phyloP scores from a whole-genome alignment of 768 basidiomycete species.

The Auricularia auricula-judae region DNA sequence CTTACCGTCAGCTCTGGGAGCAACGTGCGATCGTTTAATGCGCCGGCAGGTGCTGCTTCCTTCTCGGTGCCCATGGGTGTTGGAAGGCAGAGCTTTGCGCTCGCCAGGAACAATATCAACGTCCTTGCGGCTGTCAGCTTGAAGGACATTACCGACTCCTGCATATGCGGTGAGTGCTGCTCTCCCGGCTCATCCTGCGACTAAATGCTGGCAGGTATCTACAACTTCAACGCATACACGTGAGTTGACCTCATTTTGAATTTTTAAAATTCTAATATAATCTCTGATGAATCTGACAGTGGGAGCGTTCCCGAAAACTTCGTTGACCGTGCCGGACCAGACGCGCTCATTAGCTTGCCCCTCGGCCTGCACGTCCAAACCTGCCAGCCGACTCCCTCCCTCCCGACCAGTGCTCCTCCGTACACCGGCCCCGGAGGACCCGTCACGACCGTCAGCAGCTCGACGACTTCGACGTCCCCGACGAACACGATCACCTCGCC shows the following conservation, averaged over 20 bases:
- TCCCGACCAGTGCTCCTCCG: neutral
- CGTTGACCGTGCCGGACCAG: neutral
- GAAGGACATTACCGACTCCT: neutral
- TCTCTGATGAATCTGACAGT: neutral
- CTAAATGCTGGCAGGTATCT: neutral
- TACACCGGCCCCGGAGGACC: neutral
- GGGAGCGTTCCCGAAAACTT: neutral
- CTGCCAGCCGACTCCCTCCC: neutral
- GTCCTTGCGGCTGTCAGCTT: neutral
- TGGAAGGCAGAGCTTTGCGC: neutral
- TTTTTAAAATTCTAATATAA: too few species aligned
- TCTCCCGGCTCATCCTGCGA: neutral
- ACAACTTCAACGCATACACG: slow-evolving; percentile 1
- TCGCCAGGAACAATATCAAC: neutral
- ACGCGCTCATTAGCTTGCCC: neutral
- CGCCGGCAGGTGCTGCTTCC: neutral
- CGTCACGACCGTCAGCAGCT: neutral
- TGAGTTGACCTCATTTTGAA: neutral
- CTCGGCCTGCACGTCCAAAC: neutral
- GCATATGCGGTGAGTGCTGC: neutral
- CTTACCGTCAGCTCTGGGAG: neutral
- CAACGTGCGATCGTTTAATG: neutral
- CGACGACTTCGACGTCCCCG: neutral
- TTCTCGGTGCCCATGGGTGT: neutral
- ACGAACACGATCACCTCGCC: neutral